Evolutionary conservation across 2,329 filamentous ascomycete species (phyloP).

Genomic region (Zasmidium citrigriseum): DNA sequence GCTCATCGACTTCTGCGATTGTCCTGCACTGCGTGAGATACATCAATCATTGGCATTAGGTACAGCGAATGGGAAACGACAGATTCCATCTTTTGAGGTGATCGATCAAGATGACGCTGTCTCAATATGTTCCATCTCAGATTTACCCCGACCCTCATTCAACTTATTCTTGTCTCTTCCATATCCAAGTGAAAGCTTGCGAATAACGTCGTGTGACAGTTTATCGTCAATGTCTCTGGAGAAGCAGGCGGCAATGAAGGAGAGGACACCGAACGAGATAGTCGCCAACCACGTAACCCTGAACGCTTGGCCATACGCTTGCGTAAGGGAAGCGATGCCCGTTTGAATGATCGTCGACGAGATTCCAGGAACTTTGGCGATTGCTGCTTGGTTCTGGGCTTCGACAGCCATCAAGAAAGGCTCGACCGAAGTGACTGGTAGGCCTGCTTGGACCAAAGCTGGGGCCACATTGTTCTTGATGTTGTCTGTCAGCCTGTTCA

Average conservation of each 20-base stretch:
- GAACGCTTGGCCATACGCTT: background rate
- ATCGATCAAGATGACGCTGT: background rate
- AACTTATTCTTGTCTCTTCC: background rate
- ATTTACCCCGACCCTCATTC: background rate
- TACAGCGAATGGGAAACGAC: too few relatives aligned
- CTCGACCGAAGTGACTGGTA: background rate
- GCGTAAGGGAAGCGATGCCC: background rate
- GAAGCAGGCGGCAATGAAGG: background rate
- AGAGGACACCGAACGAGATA: background rate
- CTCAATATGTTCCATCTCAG: background rate
- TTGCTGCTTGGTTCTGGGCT: background rate
- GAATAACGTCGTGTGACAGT: background rate
- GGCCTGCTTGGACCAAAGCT: background rate
- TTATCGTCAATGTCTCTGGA: background rate
- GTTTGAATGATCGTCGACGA: background rate
- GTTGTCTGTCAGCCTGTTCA: background rate
- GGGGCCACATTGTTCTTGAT: background rate
- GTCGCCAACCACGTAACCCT: background rate
- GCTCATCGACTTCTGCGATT: too few relatives aligned
- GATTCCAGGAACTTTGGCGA: background rate
- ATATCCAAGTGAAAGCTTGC: background rate
- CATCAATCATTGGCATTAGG: too few relatives aligned
- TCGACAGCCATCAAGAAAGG: background rate
- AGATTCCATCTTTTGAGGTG: too few relatives aligned
- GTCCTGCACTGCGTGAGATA: too few relatives aligned